A percentile compares a stretch with the other conserved stretches of the same genome.
Conservation (phyloP, 257 asterid species). For the Cruciata laevipes region DNA sequence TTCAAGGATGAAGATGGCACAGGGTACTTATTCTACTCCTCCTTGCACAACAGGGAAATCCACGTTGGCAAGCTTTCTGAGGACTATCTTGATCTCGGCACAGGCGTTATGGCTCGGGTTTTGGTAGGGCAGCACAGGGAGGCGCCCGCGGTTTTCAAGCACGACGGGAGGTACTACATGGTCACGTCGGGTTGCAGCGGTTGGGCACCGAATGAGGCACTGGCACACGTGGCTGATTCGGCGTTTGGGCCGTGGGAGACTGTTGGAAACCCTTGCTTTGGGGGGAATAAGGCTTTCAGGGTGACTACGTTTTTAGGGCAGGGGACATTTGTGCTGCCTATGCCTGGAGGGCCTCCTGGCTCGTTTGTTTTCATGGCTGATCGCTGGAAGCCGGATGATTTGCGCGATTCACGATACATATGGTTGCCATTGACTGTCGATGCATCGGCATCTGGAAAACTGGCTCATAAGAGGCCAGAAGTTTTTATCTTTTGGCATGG, state of each 20-base stretch:
- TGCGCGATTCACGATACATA: slow-evolving; percentile 59
- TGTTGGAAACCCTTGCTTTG: slow-evolving; percentile 75
- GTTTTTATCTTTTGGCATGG: slow-evolving; percentile 67
- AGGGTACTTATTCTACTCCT: slow-evolving; percentile 54
- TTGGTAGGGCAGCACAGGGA: slow-evolving; percentile 61
- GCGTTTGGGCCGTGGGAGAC: slow-evolving; percentile 76
- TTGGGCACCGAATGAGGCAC: slow-evolving; percentile 77
- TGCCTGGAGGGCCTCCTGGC: slow-evolving; percentile 42
- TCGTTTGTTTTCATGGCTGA: slow-evolving; percentile 66
- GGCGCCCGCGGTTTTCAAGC: slow-evolving; percentile 72
- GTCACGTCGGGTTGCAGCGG: slow-evolving; percentile 85
- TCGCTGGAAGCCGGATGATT: slow-evolving; percentile 60
- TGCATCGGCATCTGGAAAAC: slow-evolving; percentile 23
- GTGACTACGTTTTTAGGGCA: slow-evolving; percentile 63
- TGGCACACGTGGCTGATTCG: slow-evolving; percentile 66
- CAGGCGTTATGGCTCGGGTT: slow-evolving; percentile 24
- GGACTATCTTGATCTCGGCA: slow-evolving; percentile 36
- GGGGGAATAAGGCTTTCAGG: slow-evolving; percentile 46
- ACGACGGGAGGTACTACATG: slow-evolving; percentile 47
- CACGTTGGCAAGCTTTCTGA: slow-evolving; percentile 40
- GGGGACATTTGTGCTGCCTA: slow-evolving; percentile 54
- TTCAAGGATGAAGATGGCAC: slow-evolving; percentile 53
- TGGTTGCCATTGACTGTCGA: slow-evolving; percentile 66
- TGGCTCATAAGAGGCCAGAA: slow-evolving; percentile 34
- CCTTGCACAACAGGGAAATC: slow-evolving; percentile 52